phyloP scores from a whole-genome alignment of 2,329 filamentous ascomycete genomes.

The Dryadomyces sulphureus region DNA sequence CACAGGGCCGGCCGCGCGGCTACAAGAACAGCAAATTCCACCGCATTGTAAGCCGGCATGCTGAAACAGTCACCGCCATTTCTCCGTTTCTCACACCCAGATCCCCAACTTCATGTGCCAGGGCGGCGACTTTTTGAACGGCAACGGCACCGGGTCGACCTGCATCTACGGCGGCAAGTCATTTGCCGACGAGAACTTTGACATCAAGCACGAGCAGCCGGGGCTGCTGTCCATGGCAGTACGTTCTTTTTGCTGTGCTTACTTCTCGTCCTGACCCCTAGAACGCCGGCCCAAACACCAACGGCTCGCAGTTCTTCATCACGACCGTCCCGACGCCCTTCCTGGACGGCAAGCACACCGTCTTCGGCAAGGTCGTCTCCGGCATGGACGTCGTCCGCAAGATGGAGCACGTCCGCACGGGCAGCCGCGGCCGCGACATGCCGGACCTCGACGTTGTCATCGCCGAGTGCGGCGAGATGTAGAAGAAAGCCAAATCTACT shows the following conservation, averaged over 20 bases:
- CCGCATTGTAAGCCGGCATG: conserved; percentile 60
- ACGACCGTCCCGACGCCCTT: conserved; percentile 79
- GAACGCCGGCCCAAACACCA: conserved; percentile 86
- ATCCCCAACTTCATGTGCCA: conserved; percentile 97
- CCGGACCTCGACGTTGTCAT: conserved; percentile 77
- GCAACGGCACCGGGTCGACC: conserved; percentile 77
- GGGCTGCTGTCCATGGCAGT: conserved; percentile 90
- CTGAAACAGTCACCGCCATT: neutral
- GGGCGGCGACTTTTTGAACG: conserved; percentile 82
- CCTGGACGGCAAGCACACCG: conserved; percentile 84
- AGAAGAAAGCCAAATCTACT: neutral
- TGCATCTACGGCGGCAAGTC: conserved; percentile 75
- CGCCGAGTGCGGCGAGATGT: conserved; percentile 90
- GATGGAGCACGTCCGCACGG: conserved; percentile 82
- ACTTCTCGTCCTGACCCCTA: conserved; percentile 20
- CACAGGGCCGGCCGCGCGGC: conserved; percentile 64
- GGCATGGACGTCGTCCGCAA: conserved; percentile 85
- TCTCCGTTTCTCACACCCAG: conserved; percentile 25
- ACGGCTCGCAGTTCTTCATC: conserved; percentile 96
- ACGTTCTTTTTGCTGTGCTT: conserved; percentile 21
- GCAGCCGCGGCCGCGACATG: conserved; percentile 56
- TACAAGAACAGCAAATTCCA: conserved; percentile 95
- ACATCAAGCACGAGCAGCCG: conserved; percentile 58
- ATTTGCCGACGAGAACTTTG: conserved; percentile 88
- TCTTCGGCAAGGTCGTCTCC: conserved; percentile 81